Base-by-base conservation (phyloP, 192 early-diverging fungal species). In the Backusella luteola region DNA sequence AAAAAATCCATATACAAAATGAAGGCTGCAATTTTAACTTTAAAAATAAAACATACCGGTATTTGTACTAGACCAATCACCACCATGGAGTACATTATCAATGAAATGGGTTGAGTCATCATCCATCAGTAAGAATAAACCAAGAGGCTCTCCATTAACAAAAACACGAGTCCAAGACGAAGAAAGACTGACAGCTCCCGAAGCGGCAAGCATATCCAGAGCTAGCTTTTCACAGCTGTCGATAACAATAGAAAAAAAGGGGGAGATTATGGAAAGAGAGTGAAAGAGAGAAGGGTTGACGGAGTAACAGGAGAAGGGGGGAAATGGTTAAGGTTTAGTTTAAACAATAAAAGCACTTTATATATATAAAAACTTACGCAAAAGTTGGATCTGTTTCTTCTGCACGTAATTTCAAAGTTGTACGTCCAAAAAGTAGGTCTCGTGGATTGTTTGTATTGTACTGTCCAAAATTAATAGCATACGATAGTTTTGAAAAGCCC, bases 401-500 rank as follows among this genome's bases (percentile, higher is more conserved):
- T 66, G 85, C 81, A 41, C 85, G 83, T 66, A 86, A 59, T 79
- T 86, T 86, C 46, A 86, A 21, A 73, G 80, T 77, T 9, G 79
- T 83, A 49, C 85, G 85, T 6, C 81, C 81, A 69, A 71, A 76
- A 1, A 76, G 23, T 4, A 69, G 34, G 52, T 67, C 36, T 9
- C 69, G 71, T 7, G 53, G 39, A 59, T 63, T 78, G 35, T 77
- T 79, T 46, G 79, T 82, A 74, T 73, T 79, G 6, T 79, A 81
- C 5, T 77, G 73, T 32, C 80, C 79, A 67, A 86, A 80, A 42
- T 77, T 72, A 70, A 86, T 46, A 74, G 84, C 79, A 79, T 78
- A 86, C 0, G 85, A 84, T 49, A 84, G 83, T 73, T 86, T 86
- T 34, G 83, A 73, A 67, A 83, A 86, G 35, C 84, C 85, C 53